Evolutionary conservation across 2,329 filamentous ascomycete genomes (phyloP), one percentile per base, ranked within the genome.

Genomic region (Xylaria sp.): DNA sequence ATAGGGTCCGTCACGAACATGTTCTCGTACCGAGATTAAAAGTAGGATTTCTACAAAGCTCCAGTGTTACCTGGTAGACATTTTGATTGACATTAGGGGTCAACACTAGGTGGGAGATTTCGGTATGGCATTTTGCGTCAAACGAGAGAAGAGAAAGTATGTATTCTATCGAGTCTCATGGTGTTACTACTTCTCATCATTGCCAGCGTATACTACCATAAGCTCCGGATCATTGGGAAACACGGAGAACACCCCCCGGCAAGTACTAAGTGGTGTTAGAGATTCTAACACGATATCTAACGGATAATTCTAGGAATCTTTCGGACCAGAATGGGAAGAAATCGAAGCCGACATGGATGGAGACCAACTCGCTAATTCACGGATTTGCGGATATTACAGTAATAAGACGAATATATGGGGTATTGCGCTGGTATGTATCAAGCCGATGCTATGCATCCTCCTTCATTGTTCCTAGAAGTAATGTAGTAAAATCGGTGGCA

Each of bases 101-200:
- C 9, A 32, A 7, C 1, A 2, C 17, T 8, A 76, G 75, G 24
- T 76, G 3, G 74, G 56, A 7, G 75, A 76, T 64, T 76, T 75
- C 32, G 75, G 75, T 3, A 4, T 69, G 4, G 57, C 72, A 9
- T 0, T 3, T 1, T 39, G 42, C 1, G 39, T 73, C 0, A 76
- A 76, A 47, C 24, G 11, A 1, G 8, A 69, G 24, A 76, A 76
- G 50, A 61, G 54, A 56, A 75, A 76, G 74, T 76, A 42, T n/a
- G 74, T 48, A 24, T 24, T 53, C 14, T 8, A 21, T 17, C 9
- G 14, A 6, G 21, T 8, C 42, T 27, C 1, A 2, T 24, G 17
- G 6, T 9, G 24, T 27, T 21, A 30, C 5, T 32, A 27, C 24
- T 42, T 45, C 58, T 65, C 4, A 70, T 24, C 12, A 6, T 45